Evolutionary conservation across 257 asterid genomes (phyloP).

Genomic region (Rubia yunnanensis): DNA sequence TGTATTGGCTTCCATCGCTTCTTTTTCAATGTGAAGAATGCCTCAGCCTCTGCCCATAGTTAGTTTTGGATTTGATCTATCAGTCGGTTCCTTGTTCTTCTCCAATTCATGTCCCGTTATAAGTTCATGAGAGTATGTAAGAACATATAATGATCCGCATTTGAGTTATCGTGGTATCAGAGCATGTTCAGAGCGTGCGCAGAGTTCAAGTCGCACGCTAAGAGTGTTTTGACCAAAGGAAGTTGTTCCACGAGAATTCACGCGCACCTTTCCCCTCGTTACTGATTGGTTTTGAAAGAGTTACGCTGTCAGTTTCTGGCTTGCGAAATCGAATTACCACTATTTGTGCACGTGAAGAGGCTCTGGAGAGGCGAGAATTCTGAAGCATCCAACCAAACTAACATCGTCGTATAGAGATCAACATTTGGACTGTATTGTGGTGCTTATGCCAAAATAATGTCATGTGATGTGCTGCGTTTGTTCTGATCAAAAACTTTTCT

Average conservation of each 20-base stretch:
- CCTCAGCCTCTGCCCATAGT: not conserved
- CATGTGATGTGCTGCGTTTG: slow-evolving; percentile 8
- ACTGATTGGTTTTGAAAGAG: too few relatives aligned
- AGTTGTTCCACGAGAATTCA: too few relatives aligned
- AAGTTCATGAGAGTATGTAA: too few relatives aligned
- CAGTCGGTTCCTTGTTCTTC: not conserved
- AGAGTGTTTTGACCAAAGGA: too few relatives aligned
- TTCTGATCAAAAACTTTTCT: not conserved
- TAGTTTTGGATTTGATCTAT: not conserved
- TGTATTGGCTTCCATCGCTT: not conserved
- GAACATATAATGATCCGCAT: not conserved
- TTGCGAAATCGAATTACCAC: too few relatives aligned
- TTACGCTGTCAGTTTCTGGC: not conserved
- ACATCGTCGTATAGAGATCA: not conserved
- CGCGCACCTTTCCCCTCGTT: too few relatives aligned
- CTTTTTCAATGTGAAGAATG: not conserved
- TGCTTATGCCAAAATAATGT: slow-evolving; percentile 3
- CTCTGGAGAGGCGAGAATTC: not conserved
- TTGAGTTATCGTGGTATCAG: not conserved
- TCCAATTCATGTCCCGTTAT: not conserved
- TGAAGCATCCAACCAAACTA: not conserved
- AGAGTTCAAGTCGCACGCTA: too few relatives aligned
- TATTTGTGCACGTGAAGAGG: not conserved
- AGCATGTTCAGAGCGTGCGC: too few relatives aligned
- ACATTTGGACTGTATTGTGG: too few relatives aligned